A percentile compares a stretch with the other conserved stretches of the same genome.
Conservation (phyloP, 2,329 filamentous ascomycete genomes). For the Cladophialophora bantiana region DNA sequence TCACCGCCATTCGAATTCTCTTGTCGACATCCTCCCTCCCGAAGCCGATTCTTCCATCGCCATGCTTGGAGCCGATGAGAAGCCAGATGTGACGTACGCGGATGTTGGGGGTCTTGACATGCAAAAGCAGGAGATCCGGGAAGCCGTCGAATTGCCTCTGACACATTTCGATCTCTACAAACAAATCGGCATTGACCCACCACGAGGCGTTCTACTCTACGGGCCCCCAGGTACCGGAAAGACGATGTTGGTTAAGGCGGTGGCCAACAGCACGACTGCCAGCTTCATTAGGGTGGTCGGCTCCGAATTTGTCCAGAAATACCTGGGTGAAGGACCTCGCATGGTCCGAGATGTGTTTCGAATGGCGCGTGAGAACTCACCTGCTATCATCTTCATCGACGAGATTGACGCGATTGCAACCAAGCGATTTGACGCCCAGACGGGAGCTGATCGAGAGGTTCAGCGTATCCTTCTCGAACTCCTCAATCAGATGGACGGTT, state of each 20-base stretch:
- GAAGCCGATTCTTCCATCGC: slow-evolving; percentile 98
- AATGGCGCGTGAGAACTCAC: slow-evolving; percentile 98
- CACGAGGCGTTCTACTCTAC: slow-evolving; percentile 93
- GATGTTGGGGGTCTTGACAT: slow-evolving; percentile 98
- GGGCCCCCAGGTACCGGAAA: slow-evolving; percentile 95
- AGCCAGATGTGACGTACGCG: slow-evolving; percentile 96
- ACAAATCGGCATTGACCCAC: slow-evolving; percentile 98
- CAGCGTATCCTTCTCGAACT: slow-evolving; percentile 97
- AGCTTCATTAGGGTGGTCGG: slow-evolving; percentile 98
- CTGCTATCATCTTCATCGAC: slow-evolving; percentile 99
- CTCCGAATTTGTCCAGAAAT: slow-evolving; percentile 99
- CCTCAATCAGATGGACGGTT: slow-evolving; percentile 99
- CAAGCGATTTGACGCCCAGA: slow-evolving; percentile 98
- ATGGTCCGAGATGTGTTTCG: slow-evolving; percentile 99
- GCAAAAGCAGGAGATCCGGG: slow-evolving; percentile 99
- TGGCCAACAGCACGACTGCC: slow-evolving; percentile 96
- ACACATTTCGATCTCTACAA: slow-evolving; percentile 99
- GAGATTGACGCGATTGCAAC: slow-evolving; percentile 99
- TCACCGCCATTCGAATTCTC: slow-evolving; percentile 96
- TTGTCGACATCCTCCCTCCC: slow-evolving; percentile 97
- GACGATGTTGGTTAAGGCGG: slow-evolving; percentile 97
- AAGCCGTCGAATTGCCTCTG: slow-evolving; percentile 94
- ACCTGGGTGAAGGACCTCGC: slow-evolving; percentile 93
- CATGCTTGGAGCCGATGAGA: slow-evolving; percentile 95
- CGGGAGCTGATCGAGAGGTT: slow-evolving; percentile 95